Conservation (phyloP, 108 stramenopile species). For the Conticribra weissflogii region DNA sequence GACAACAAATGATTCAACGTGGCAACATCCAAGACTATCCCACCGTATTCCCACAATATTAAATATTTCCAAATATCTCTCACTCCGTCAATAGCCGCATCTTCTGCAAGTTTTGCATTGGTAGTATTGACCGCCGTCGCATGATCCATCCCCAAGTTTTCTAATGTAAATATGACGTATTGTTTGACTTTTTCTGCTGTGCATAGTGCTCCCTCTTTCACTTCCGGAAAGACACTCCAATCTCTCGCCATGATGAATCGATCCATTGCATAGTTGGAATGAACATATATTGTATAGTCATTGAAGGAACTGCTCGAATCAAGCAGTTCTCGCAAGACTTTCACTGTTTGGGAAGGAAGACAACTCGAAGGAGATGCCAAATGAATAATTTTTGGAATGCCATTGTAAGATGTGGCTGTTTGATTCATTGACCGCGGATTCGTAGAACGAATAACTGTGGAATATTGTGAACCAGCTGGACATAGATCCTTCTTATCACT, state of each 20-base stretch:
- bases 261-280: constrained; percentile 17
- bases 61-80: constrained; percentile 64
- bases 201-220: constrained; percentile 15
- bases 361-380: constrained; percentile 20
- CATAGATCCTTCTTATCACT: no score
- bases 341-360: constrained; percentile 5
- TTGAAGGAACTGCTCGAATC: neutral
- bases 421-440: neutral
- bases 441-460: neutral
- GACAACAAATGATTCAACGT: neutral
- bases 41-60: constrained; percentile 58
- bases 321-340: constrained; percentile 3
- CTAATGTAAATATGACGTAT: constrained; percentile 7
- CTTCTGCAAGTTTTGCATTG: neutral
- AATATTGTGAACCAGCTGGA: neutral
- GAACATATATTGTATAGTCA: constrained; percentile 25
- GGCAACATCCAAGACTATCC: constrained; percentile 19
- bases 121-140: neutral
- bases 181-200: neutral
- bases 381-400: constrained; percentile 26
- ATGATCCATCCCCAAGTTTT: neutral
- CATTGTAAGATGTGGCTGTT: neutral
- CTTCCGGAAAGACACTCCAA: constrained; percentile 22
- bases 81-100: constrained; percentile 8
- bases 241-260: neutral